phyloP scores from a whole-genome alignment of 768 basidiomycete species.

The Leucogyrophana mollusca region DNA sequence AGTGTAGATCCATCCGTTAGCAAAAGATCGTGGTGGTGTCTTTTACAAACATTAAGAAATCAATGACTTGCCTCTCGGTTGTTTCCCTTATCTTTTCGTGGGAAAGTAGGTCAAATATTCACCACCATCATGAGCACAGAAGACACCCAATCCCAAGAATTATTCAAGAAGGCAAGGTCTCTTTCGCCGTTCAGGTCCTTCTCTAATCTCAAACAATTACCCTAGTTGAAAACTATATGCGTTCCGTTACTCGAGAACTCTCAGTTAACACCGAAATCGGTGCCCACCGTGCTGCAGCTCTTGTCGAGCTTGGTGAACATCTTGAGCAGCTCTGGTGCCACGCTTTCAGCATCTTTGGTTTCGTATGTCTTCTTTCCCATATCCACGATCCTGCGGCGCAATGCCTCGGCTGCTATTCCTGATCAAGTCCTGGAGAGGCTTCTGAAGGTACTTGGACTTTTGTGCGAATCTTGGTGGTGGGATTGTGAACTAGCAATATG shows the following conservation, averaged over 20 bases:
- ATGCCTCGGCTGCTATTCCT: slow-evolving; percentile 65
- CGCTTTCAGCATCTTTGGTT: slow-evolving; percentile 59
- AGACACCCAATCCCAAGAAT: slow-evolving; percentile 21
- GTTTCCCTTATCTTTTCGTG: too few species aligned
- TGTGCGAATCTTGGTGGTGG: slow-evolving; percentile 87
- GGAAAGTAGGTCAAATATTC: not conserved
- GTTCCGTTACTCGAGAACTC: slow-evolving; percentile 79
- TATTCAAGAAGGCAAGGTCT: slow-evolving; percentile 39
- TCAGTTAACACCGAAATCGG: slow-evolving; percentile 54
- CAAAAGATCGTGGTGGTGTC: too few species aligned
- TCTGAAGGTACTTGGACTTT: slow-evolving; percentile 51
- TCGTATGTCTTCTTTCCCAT: slow-evolving; percentile 89
- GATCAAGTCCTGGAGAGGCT: slow-evolving; percentile 79
- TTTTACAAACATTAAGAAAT: too few species aligned
- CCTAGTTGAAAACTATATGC: slow-evolving; percentile 66
- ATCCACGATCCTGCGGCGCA: slow-evolving; percentile 79
- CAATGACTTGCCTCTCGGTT: too few species aligned
- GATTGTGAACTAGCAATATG: slow-evolving; percentile 67
- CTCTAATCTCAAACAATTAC: slow-evolving; percentile 1
- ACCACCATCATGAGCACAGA: slow-evolving; percentile 14
- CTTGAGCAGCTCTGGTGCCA: slow-evolving; percentile 41
- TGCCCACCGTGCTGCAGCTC: slow-evolving; percentile 45
- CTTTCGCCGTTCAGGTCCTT: not conserved
- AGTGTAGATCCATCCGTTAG: not conserved
- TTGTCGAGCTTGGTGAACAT: slow-evolving; percentile 52